Evolutionary conservation across 164 flowering plant genomes (phyloP).

Genomic region (Aristolochia californica): DNA sequence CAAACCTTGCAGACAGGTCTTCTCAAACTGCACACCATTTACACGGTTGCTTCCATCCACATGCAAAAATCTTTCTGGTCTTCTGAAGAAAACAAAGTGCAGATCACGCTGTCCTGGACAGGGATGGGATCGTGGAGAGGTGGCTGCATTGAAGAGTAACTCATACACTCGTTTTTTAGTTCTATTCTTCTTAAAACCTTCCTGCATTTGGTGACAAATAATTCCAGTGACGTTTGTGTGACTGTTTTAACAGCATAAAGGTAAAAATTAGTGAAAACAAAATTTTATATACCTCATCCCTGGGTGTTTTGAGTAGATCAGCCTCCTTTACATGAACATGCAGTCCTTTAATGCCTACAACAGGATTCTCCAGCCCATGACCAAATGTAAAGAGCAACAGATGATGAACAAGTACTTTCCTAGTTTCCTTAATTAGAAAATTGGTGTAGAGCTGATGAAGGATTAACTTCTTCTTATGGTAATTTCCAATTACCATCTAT

Average conservation of each 20-base stretch:
- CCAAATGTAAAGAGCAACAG: no score
- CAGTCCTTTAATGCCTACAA: conserved; percentile 63
- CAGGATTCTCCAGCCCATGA: background rate
- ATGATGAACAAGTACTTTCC: no score
- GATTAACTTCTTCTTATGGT: no score
- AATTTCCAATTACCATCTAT: no score
- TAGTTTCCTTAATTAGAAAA: background rate
- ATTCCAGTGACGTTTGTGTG: no score
- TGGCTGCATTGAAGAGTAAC: conserved; percentile 72
- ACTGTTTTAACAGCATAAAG: no score
- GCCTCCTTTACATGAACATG: conserved; percentile 47
- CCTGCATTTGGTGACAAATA: conserved; percentile 38
- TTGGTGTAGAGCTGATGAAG: no score
- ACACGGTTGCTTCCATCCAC: conserved; percentile 30
- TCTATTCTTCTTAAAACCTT: conserved; percentile 76
- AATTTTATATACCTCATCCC: conserved; percentile 46
- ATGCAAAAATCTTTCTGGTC: conserved; percentile 59
- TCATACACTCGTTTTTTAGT: conserved; percentile 70
- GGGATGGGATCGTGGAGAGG: conserved; percentile 25
- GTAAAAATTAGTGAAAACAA: background rate
- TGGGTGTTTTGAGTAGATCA: conserved; percentile 52
- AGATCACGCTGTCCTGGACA: conserved; percentile 58
- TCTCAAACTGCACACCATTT: conserved; percentile 60
- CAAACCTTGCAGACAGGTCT: conserved; percentile 69
- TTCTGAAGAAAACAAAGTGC: conserved; percentile 77